These are phyloP conservation scores for Yamadazyma taylorii DNA, from an alignment of 1,139 yeast species.

Conservation along the genomic window DNA sequence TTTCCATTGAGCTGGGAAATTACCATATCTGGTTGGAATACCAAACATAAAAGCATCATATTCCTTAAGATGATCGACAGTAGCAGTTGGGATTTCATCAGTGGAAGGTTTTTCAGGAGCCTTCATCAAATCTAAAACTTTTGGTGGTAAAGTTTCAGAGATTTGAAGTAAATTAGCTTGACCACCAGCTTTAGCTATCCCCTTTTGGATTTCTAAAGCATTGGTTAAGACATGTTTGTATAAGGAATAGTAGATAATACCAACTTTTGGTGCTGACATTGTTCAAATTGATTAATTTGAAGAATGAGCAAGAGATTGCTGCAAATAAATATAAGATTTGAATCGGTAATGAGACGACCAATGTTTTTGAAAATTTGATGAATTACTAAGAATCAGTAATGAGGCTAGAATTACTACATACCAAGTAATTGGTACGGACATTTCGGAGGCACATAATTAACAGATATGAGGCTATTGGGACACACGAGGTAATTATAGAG, in stretches of 20 bases:
- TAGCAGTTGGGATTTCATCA: constrained; percentile 69
- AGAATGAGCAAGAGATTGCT: too few relatives aligned
- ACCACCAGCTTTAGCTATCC: constrained; percentile 75
- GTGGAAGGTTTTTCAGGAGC: constrained; percentile 52
- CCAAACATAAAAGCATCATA: constrained; percentile 82
- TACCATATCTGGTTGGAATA: constrained; percentile 82
- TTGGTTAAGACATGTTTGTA: constrained; percentile 38
- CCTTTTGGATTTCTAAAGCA: constrained; percentile 57
- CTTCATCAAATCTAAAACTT: constrained; percentile 57
- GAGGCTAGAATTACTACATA: too few relatives aligned
- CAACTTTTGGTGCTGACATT: constrained; percentile 33
- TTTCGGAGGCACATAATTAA: too few relatives aligned
- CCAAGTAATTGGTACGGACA: too few relatives aligned
- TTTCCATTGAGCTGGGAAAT: constrained; percentile 78
- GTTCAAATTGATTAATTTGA: not conserved
- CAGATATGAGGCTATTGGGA: too few relatives aligned
- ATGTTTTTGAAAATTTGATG: too few relatives aligned
- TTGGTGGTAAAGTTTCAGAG: constrained; percentile 72
- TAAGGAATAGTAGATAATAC: constrained; percentile 38
- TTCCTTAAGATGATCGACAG: constrained; percentile 54
- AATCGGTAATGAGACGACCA: too few relatives aligned
- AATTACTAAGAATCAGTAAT: too few relatives aligned
- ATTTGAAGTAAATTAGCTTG: constrained; percentile 72
- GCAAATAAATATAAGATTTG: not conserved
- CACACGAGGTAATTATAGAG: too few relatives aligned